These are phyloP conservation scores for Schizonepeta tenuifolia DNA, from an alignment of 257 asterid species.

Conservation along the genomic window DNA sequence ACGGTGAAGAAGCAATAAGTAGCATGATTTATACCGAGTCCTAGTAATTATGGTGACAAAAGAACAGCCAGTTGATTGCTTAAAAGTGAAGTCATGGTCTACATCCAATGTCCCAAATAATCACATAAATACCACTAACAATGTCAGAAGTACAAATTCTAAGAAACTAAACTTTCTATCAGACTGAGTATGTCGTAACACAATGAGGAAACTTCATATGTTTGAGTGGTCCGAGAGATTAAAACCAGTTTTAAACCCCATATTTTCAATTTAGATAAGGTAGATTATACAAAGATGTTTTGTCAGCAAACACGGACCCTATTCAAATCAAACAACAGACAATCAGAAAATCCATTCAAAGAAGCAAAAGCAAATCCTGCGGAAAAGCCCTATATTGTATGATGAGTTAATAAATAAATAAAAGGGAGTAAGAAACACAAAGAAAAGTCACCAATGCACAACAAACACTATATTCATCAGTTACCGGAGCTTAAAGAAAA, in stretches of 20 bases:
- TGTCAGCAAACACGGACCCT: constrained; percentile 8
- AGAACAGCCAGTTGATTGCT: not conserved
- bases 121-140: constrained; percentile 16
- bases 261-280: not conserved
- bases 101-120: constrained; percentile 10
- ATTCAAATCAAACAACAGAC: constrained; percentile 20
- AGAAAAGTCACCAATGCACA: not conserved
- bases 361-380: constrained; percentile 11
- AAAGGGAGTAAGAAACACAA: not conserved
- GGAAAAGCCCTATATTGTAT: not conserved
- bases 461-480: constrained; percentile 15
- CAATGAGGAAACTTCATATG: not conserved
- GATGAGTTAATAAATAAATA: constrained; percentile 16
- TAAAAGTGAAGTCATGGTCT: constrained; percentile 10
- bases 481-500: constrained; percentile 10
- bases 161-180: constrained; percentile 7
- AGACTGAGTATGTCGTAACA: not conserved
- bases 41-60: not conserved
- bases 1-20: constrained; percentile 14
- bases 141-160: not conserved
- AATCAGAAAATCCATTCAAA: not conserved
- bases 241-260: constrained; percentile 25
- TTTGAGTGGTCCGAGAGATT: not conserved
- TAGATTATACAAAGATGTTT: not conserved
- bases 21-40: constrained; percentile 7